Percentiles rank a stretch among this genome's conserved stretches.
phyloP scores from a whole-genome alignment of 1,284 basidiomycete species.

The Agaricales sp. region DNA sequence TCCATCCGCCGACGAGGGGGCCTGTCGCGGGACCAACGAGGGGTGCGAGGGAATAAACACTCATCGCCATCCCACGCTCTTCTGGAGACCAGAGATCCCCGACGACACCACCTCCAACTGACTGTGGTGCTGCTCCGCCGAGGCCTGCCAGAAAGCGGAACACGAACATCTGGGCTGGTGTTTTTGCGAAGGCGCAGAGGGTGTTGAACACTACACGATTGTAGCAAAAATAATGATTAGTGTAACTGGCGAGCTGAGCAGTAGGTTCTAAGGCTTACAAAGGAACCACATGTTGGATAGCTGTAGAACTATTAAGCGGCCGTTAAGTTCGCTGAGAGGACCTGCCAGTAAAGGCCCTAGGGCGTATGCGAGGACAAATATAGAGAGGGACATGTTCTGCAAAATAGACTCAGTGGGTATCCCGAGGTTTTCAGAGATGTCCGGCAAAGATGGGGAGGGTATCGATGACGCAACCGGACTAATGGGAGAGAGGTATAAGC shows the following conservation, averaged over 20 bases:
- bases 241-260: conserved; percentile 12
- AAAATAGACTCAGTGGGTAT: conserved; percentile 31
- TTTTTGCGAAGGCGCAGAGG: conserved; percentile 33
- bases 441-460: conserved; percentile 53
- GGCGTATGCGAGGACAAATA: conserved; percentile 23
- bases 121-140: conserved; percentile 30
- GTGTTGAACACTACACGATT: conserved; percentile 26
- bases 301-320: conserved; percentile 24
- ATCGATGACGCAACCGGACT: conserved; percentile 59
- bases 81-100: conserved; percentile 64
- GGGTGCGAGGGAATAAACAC: conserved; percentile 59
- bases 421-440: conserved; percentile 44
- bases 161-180: conserved; percentile 25
- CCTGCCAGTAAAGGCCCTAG: conserved; percentile 41
- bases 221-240: not conserved
- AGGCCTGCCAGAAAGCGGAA: conserved; percentile 35
- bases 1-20: conserved; percentile 55
- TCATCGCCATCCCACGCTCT: conserved; percentile 57
- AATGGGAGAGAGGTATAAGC: conserved; percentile 20
- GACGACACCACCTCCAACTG: conserved; percentile 48
- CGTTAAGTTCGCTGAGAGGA: conserved; percentile 39
- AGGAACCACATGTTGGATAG: conserved; percentile 32
- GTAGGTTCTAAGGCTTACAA: conserved; percentile 19
- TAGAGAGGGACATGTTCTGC: conserved; percentile 25
- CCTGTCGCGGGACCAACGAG: conserved; percentile 57